Evolutionary conservation across 306 rosid genomes (phyloP), one percentile per base, ranked within the genome.

Genomic region (Glycine soja): DNA sequence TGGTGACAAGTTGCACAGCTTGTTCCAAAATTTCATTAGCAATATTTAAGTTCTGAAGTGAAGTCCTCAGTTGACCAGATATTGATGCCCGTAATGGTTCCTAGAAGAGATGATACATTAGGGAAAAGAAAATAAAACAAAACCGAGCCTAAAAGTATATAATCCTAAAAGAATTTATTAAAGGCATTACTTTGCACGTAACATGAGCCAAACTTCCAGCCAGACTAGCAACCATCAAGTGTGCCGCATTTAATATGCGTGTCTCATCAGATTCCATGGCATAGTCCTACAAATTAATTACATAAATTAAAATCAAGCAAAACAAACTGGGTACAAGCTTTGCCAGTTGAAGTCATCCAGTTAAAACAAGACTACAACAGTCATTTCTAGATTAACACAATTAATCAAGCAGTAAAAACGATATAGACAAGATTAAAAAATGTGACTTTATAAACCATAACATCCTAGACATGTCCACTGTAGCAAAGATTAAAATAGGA

Each of bases 171-270:
- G 18, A 76, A 24, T 42, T 61, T n/a, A 48, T 72, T 80, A 66
- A 56, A 24, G 68, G 70, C 75, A 54, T 73, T 76, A 96, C 99
- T 93, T 96, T 96, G 99, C 99, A 96, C 8, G 98, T 96, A 52
- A 96, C 98, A 76, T 96, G 99, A 57, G 99, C 99, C 77, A 96
- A 88, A 82, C 99, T 90, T 85, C 98, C 99, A 32, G 98, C 97
- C 84, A 96, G 85, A 87, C 98, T 92, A 34, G 98, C 99, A 76
- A 96, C 99, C 99, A 96, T 96, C 90, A 96, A 86, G 85, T 92
- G 98, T n/a, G 99, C 98, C 19, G 97, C 99, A 91, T 88, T 89
- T 67, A 86, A 77, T 73, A 95, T 91, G 14, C 97, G 94, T n/a
- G 97, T 90, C 88, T 96, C 99, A 45, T 96, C 99, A 24, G 93